Percentiles rank a stretch among this genome's conserved stretches.
Conservation (phyloP, 768 basidiomycete genomes). For the Xerocomellus intermedius region DNA sequence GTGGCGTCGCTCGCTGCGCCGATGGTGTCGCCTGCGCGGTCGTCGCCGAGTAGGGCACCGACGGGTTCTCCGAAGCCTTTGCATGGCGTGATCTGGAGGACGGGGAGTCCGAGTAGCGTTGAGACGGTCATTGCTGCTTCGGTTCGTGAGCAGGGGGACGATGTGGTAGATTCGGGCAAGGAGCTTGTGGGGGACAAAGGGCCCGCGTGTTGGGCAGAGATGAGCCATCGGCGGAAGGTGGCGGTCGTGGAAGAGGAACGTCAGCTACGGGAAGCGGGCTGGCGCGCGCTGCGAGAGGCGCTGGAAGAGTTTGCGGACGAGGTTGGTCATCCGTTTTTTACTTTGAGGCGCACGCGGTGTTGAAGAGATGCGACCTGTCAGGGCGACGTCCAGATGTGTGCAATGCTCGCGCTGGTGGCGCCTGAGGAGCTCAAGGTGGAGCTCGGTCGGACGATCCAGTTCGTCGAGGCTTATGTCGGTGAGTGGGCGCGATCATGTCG, state of each 20-base stretch:
- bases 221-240: constrained; percentile 21
- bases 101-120: constrained; percentile 64
- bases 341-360: background rate
- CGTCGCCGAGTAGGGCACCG: constrained; percentile 9
- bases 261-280: constrained; percentile 51
- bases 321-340: constrained; percentile 35
- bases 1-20: constrained; percentile 58
- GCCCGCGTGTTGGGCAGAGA: constrained; percentile 26
- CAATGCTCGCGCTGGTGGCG: constrained; percentile 65
- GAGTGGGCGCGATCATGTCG: constrained; percentile 13
- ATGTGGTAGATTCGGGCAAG: constrained; percentile 19
- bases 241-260: constrained; percentile 47
- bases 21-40: constrained; percentile 16
- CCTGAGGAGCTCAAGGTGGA: constrained; percentile 54
- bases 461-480: constrained; percentile 78
- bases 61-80: constrained; percentile 15
- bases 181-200: constrained; percentile 30
- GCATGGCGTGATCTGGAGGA: constrained; percentile 35
- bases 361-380: constrained; percentile 27
- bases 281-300: constrained; percentile 52
- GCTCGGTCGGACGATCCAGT: constrained; percentile 42
- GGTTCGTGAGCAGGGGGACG: constrained; percentile 36
- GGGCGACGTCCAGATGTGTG: constrained; percentile 83
- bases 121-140: constrained; percentile 67
- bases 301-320: constrained; percentile 63